Evolutionary conservation across 495 filamentous ascomycete genomes (phyloP).

Genomic region (Xylaria acuta): DNA sequence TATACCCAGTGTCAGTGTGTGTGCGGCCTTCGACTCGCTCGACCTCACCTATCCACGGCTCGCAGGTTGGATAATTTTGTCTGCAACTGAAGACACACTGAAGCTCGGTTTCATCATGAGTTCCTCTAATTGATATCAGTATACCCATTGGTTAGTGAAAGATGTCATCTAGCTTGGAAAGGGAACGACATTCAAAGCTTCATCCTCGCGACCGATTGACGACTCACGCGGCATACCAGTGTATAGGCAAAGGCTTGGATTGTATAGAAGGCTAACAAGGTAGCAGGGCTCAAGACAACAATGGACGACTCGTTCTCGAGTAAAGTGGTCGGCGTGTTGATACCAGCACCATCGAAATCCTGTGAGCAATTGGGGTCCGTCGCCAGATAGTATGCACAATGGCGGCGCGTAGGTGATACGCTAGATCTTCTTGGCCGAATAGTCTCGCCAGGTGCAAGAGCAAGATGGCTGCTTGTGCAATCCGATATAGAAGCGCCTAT

Average conservation of each 20-base stretch:
- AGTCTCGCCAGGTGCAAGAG: not conserved
- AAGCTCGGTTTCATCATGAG: not conserved
- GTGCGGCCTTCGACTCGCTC: not conserved
- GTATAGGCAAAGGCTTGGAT: constrained; percentile 35
- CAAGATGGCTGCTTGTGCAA: not conserved
- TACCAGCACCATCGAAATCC: constrained; percentile 52
- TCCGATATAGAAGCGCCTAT: not conserved
- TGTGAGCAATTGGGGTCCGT: constrained; percentile 60
- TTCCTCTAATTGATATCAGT: not conserved
- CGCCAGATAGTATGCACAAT: constrained; percentile 59
- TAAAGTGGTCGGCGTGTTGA: constrained; percentile 58
- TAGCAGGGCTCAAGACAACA: constrained; percentile 63
- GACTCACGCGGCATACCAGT: not conserved
- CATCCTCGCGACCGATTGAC: not conserved
- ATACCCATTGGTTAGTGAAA: not conserved
- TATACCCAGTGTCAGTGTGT: constrained; percentile 40
- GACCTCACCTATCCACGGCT: constrained; percentile 24
- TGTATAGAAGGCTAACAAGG: constrained; percentile 67
- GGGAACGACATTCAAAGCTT: too few species aligned
- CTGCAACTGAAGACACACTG: constrained; percentile 45
- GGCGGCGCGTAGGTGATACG: constrained; percentile 56
- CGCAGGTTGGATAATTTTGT: constrained; percentile 61
- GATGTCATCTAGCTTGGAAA: not conserved
- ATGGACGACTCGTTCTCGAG: constrained; percentile 57
- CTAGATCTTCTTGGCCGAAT: constrained; percentile 22